Conservation (phyloP, 176 grass and related monocot species). For the Secale cereale region DNA sequence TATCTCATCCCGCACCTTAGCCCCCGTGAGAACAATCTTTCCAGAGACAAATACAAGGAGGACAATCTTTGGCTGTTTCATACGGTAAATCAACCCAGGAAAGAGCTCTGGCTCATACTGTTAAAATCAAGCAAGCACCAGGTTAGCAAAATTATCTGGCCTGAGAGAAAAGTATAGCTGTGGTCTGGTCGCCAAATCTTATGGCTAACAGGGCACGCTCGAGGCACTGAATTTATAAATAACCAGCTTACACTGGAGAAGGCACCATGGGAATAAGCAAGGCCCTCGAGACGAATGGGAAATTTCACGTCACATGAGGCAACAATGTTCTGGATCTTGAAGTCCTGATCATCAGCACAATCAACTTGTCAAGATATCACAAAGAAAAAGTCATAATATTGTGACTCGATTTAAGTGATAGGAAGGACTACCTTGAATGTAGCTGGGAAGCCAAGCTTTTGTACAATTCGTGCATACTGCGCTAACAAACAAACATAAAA, state of each 20-base stretch:
- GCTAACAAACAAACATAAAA: conserved; percentile 28
- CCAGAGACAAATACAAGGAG: conserved; percentile 77
- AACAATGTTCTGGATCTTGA: conserved; percentile 93
- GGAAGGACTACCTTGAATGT: conserved; percentile 56
- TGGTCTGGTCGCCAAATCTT: neutral
- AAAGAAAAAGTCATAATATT: neutral
- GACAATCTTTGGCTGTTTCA: conserved; percentile 66
- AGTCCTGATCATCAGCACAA: conserved; percentile 44
- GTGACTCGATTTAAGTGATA: neutral
- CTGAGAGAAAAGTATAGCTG: neutral
- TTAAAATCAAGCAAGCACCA: neutral
- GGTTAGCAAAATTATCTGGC: neutral
- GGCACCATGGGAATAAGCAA: conserved; percentile 64
- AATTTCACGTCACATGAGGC: conserved; percentile 87
- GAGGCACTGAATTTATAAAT: neutral
- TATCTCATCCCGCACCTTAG: conserved; percentile 50
- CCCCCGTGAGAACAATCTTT: conserved; percentile 65
- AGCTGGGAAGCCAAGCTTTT: conserved; percentile 73
- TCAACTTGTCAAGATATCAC: neutral
- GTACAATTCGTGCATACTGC: conserved; percentile 78
- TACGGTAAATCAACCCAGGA: conserved; percentile 71
- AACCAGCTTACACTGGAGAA: conserved; percentile 71
- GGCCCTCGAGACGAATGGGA: conserved; percentile 70
- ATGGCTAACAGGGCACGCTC: neutral
- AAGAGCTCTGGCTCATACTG: conserved; percentile 77